phyloP scores from a whole-genome alignment of 2,329 filamentous ascomycete genomes.

The Cladosporium phlei region DNA sequence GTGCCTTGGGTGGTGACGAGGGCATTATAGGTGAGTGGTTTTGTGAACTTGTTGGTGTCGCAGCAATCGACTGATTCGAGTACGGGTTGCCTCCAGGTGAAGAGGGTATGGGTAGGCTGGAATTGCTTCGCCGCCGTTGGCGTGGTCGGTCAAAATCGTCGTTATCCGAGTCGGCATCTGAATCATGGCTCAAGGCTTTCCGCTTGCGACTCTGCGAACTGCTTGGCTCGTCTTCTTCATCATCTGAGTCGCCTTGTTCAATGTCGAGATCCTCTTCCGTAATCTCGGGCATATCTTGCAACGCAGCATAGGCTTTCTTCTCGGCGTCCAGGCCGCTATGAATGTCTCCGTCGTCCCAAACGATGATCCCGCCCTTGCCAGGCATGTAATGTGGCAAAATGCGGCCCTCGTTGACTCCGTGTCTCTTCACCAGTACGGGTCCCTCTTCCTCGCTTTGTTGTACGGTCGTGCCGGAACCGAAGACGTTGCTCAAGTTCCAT shows the following conservation, averaged over 20 bases:
- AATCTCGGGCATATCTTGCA: constrained; percentile 85
- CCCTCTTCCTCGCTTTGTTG: constrained; percentile 17
- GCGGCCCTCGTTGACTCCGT: constrained; percentile 68
- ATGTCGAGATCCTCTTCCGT: constrained; percentile 67
- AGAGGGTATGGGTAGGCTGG: constrained; percentile 64
- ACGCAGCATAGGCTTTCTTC: constrained; percentile 75
- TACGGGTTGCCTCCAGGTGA: constrained; percentile 47
- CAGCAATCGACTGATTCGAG: constrained; percentile 24
- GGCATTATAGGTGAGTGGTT: constrained; percentile 35
- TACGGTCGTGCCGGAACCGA: constrained; percentile 49
- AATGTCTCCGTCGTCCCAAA: constrained; percentile 95
- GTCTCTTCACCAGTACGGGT: constrained; percentile 46
- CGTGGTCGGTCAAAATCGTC: constrained; percentile 71
- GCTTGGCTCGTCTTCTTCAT: constrained; percentile 40
- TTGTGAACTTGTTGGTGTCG: constrained; percentile 39
- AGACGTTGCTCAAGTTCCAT: constrained; percentile 93
- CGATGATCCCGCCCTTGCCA: constrained; percentile 80
- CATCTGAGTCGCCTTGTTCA: constrained; percentile 54
- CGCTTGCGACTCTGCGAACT: constrained; percentile 60
- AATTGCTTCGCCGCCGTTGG: constrained; percentile 82
- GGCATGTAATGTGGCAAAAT: constrained; percentile 68
- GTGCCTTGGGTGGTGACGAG: constrained; percentile 56
- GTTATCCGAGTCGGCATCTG: constrained; percentile 56
- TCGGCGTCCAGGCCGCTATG: constrained; percentile 72
- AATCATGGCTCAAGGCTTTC: constrained; percentile 67